A percentile compares a stretch with the other conserved stretches of the same genome.
These are phyloP conservation scores for Psilocybe tampanensis DNA, from an alignment of 768 basidiomycete species.

Conservation along the genomic window DNA sequence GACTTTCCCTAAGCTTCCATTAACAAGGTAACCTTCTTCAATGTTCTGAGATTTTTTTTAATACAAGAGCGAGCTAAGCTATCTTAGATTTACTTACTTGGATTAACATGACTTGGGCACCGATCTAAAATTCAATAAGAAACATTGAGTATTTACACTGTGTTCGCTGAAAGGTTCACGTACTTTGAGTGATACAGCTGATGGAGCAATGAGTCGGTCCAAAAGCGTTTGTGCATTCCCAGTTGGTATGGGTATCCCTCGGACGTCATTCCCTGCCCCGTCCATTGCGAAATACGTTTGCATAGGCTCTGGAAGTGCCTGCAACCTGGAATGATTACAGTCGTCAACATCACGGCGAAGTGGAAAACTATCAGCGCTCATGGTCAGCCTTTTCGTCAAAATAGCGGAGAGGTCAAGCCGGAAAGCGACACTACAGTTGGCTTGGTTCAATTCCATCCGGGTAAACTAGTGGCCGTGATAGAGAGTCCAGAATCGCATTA, in stretches of 20 bases:
- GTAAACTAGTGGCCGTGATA: conserved; percentile 62
- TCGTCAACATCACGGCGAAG: conserved; percentile 74
- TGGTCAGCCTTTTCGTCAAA: neutral
- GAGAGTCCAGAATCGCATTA: conserved; percentile 50
- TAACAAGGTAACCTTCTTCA: conserved; percentile 62
- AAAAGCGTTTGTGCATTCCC: conserved; percentile 34
- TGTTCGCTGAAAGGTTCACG: neutral
- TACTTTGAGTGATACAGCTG: conserved; percentile 52
- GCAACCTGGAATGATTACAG: conserved; percentile 67
- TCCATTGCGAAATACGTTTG: conserved; percentile 45
- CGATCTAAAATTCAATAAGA: conserved; percentile 42
- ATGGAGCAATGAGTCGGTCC: conserved; percentile 52
- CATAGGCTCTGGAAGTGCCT: conserved; percentile 40
- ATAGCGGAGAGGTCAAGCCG: neutral
- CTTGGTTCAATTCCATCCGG: conserved; percentile 77
- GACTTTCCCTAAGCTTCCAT: conserved; percentile 65
- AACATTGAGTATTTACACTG: neutral
- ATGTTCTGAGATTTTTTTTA: conserved; percentile 48
- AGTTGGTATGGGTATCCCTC: conserved; percentile 31
- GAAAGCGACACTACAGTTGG: conserved; percentile 59
- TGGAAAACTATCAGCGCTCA: conserved; percentile 60
- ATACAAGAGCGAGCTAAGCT: neutral
- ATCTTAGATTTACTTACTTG: conserved; percentile 41
- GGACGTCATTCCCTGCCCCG: conserved; percentile 43
- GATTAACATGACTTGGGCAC: conserved; percentile 82